Evolutionary conservation across 2,329 filamentous ascomycete species (phyloP), one percentile per base, ranked within the genome.

Genomic region (Hymenoscyphus infarciens): DNA sequence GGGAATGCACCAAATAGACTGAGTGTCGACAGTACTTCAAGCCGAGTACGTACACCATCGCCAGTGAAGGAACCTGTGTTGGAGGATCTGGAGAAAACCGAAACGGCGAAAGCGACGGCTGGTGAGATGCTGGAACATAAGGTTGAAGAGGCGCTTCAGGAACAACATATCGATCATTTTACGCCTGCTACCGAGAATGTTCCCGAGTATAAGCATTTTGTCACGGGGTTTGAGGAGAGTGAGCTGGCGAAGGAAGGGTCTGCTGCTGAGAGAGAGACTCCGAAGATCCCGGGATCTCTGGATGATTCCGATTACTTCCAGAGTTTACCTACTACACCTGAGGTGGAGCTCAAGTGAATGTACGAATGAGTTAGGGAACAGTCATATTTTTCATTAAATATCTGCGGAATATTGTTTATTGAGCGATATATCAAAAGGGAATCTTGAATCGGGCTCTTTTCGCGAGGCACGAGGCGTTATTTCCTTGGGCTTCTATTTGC

Each of bases 41-140:
- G 10, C 13, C 19, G 45, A 8, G 15, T 19, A 38, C 35, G 35
- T 3, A 38, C 35, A 1, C 25, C 42, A 27, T 22, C 33, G 2
- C 16, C 33, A 13, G 27, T 39, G 15, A 62, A 61, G 38, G 56
- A n/a, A 13, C 57, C 61, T 22, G 35, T 61, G 7, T 57, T 56
- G 31, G 33, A 60, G 13, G 64, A 60, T 57, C 35, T 61, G n/a
- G 64, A 63, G 33, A 39, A 22, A 19, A 38, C 25, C 29, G 31
- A 60, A 22, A 45, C 57, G 11, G 25, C 39, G 13, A 49, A 27
- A 33, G 52, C 49, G 19, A 33, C 54, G 22, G 56, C 52, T 16
- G 59, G 42, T 22, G 59, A 65, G 25, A 59, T 42, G 5, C 13
- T 60, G 39, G 58, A 60, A 4, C 11, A 27, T 1, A 60, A 60